Evolutionary conservation across 169 alveolate species (phyloP), one percentile per base, ranked within the genome.

Genomic region (Plasmodium reichenowi): DNA sequence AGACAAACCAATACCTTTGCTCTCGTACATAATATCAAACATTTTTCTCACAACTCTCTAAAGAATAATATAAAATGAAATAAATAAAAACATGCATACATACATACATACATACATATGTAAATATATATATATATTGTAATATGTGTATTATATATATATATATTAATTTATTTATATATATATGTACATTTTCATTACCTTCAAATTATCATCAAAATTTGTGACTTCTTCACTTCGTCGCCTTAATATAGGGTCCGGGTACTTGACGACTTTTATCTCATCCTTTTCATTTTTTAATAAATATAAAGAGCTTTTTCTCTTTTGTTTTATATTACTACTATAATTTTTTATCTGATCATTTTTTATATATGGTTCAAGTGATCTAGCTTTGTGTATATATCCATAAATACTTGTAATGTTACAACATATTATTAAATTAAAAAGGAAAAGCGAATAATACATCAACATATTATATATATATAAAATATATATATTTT

Each of bases 1-100:
- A 45, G 93, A 75, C n/a, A 88, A 68, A 10, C 93, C 93, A 2
- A 88, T 74, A n/a, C 89, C 93, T 66, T 73, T 73, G 8, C 58
- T 85, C 32, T 56, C 74, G 13, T 88, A 88, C 93, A 88, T 88
- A 24, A 75, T 26, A 22, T 74, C 68, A 43, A 74, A 66, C 89
- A 88, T 74, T 20, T 58, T 26, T 32, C 74, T 52, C 9, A 74
- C 72, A 15, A 66, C 13, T 3, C 47, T 72, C 74, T 73, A 50
- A 52, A 43, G 47, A 13, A 52, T 15, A 12, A 6, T 72, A 24
- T 1, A 26, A 56, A 20, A 47, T 3, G 70, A 62, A 67, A 54
- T 60, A 58, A 10, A 26, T 29, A 72, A 50, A 59, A n/a, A n/a
- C 0, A 59, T 58, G 1, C n/a, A 17, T 58, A 13, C 3, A n/a